A percentile compares a stretch with the other conserved stretches of the same genome.
Conservation (phyloP, 164 flowering plant genomes). For the Nymphaea thermarum region DNA sequence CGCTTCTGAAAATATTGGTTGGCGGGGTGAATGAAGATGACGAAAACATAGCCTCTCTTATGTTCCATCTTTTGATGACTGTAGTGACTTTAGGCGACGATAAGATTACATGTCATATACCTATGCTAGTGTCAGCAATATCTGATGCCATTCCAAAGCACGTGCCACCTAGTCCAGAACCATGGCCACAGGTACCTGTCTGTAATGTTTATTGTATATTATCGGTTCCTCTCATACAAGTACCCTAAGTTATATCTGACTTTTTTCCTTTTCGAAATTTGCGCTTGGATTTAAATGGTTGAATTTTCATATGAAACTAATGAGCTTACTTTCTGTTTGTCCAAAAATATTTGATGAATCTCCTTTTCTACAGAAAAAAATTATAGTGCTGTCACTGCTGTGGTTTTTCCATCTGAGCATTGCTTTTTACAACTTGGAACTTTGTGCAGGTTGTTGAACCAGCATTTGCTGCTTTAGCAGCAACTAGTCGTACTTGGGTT, state of each 20-base stretch:
- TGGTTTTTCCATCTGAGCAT: too few relatives aligned
- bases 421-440: too few relatives aligned
- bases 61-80: constrained; percentile 52
- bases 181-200: constrained; percentile 62
- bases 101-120: constrained; percentile 43
- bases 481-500: constrained; percentile 56
- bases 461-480: constrained; percentile 62
- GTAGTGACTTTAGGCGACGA: constrained; percentile 52
- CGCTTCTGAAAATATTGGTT: constrained; percentile 50
- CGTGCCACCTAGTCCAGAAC: constrained; percentile 37
- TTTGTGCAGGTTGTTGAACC: constrained; percentile 39
- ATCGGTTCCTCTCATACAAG: too few relatives aligned
- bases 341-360: too few relatives aligned
- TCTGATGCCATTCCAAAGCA: constrained; percentile 30
- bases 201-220: too few relatives aligned
- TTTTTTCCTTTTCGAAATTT: too few relatives aligned
- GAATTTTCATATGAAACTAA: too few relatives aligned
- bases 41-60: constrained; percentile 33
- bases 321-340: too few relatives aligned
- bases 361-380: too few relatives aligned
- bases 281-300: too few relatives aligned
- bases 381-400: too few relatives aligned
- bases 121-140: constrained; percentile 30
- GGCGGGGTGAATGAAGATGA: constrained; percentile 34
- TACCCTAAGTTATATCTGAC: too few relatives aligned